Conservation (phyloP, 2,329 filamentous ascomycete species). For the Microdochium paspali region DNA sequence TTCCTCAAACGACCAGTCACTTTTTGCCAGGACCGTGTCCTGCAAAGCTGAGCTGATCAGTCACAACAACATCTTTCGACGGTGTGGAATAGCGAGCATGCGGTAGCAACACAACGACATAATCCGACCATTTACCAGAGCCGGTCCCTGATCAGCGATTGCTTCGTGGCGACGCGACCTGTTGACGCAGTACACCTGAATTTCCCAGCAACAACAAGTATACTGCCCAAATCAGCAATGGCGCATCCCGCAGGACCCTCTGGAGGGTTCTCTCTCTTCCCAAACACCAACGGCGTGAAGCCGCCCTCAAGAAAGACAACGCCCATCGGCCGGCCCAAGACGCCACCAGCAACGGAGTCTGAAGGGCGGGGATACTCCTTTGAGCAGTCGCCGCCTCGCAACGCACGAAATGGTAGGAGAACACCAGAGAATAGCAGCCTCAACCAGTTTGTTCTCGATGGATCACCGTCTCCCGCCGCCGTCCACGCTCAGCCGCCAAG, state of each 20-base stretch:
- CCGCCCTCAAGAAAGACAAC: slow-evolving; percentile 33
- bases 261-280: slow-evolving; percentile 49
- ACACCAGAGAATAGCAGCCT: neutral
- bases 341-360: neutral
- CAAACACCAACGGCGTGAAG: slow-evolving; percentile 32
- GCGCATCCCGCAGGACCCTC: slow-evolving; percentile 13
- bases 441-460: neutral
- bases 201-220: too few species aligned
- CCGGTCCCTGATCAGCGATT: too few species aligned
- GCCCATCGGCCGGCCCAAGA: slow-evolving; percentile 7
- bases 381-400: neutral
- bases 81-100: too few species aligned
- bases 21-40: too few species aligned
- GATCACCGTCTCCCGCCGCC: neutral
- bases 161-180: too few species aligned
- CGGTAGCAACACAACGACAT: too few species aligned
- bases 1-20: too few species aligned
- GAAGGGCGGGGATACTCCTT: neutral
- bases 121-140: too few species aligned
- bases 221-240: neutral
- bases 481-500: neutral
- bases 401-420: neutral
- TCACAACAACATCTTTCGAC: too few species aligned
- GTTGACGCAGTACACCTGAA: too few species aligned
- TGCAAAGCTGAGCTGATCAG: too few species aligned